Percentiles rank a stretch among this genome's conserved stretches.
These are phyloP conservation scores for Annulohypoxylon truncatum DNA, from an alignment of 2,329 filamentous ascomycete genomes.

Conservation along the genomic window DNA sequence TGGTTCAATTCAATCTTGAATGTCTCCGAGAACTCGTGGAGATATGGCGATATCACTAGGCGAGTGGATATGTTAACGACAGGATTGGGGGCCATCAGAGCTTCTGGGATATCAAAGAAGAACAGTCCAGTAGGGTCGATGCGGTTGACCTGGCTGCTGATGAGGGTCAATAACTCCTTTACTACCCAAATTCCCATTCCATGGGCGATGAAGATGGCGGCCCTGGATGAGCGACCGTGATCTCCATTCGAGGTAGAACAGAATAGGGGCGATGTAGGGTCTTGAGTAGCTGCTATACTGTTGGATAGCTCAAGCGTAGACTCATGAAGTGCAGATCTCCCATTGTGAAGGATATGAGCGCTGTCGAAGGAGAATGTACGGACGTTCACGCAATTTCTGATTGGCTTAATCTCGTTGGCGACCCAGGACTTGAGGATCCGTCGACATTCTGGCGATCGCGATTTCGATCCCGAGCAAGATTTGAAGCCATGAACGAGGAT, in stretches of 20 bases:
- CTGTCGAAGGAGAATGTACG: conserved; percentile 24
- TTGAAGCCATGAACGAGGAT: conserved; percentile 35
- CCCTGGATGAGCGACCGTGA: conserved; percentile 4
- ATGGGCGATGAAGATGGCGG: conserved; percentile 30
- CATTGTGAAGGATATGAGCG: conserved; percentile 13
- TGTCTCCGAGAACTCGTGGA: conserved; percentile 5
- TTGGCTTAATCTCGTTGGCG: neutral
- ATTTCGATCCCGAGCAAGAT: neutral
- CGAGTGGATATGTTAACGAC: conserved; percentile 1
- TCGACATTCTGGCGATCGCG: conserved; percentile 3
- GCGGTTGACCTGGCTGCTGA: neutral
- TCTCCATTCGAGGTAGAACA: neutral
- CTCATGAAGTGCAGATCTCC: neutral
- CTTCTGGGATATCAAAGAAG: conserved; percentile 24
- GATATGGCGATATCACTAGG: neutral
- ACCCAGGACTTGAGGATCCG: conserved; percentile 25
- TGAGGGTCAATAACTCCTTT: conserved; percentile 18
- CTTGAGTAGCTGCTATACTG: conserved; percentile 1
- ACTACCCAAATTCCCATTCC: conserved; percentile 34
- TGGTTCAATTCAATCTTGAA: conserved; percentile 4
- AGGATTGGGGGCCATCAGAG: neutral
- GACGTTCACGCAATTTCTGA: conserved; percentile 17
- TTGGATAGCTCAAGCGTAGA: neutral
- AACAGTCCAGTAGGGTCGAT: conserved; percentile 24
- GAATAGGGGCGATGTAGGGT: conserved; percentile 18